Evolutionary conservation across 1,284 basidiomycete genomes (phyloP).

Genomic region (Heterobasidion irregulare): DNA sequence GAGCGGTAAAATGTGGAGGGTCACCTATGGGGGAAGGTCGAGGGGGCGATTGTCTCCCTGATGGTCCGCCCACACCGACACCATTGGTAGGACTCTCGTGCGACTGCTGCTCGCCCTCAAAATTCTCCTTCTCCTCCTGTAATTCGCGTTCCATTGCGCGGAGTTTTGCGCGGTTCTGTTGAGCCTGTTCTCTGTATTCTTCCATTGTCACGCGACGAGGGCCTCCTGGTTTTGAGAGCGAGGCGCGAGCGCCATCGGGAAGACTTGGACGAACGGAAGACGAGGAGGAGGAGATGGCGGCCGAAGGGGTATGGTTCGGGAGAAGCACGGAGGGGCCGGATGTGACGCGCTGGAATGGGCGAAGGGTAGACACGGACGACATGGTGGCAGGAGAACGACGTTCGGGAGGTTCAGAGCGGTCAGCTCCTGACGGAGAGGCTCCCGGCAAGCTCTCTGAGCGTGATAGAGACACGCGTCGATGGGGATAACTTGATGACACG

Average conservation of each 20-base stretch:
- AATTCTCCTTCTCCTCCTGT: slow-evolving; percentile 29
- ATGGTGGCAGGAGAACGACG: slow-evolving; percentile 18
- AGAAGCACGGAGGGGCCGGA: slow-evolving; percentile 36
- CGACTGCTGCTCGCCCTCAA: slow-evolving; percentile 13
- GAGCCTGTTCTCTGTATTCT: slow-evolving; percentile 24
- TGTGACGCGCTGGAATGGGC: slow-evolving; percentile 51
- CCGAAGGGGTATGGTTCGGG: slow-evolving; percentile 17
- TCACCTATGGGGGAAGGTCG: slow-evolving; percentile 2
- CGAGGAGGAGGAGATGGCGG: slow-evolving; percentile 14
- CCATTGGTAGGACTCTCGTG: slow-evolving; percentile 5
- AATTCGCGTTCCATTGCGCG: slow-evolving; percentile 6
- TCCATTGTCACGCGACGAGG: slow-evolving; percentile 35
- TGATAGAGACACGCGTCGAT: slow-evolving; percentile 43
- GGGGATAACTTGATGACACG: slow-evolving; percentile 13
- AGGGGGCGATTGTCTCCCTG: slow-evolving; percentile 11
- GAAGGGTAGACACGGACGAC: slow-evolving; percentile 13
- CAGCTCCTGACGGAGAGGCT: slow-evolving; percentile 10
- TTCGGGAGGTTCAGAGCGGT: slow-evolving; percentile 12
- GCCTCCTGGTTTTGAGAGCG: slow-evolving; percentile 24
- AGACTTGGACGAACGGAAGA: slow-evolving; percentile 9
- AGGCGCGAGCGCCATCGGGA: slow-evolving; percentile 24
- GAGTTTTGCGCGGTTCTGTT: slow-evolving; percentile 6
- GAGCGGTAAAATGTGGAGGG: slow-evolving; percentile 4
- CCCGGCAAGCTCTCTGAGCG: slow-evolving; percentile 55
- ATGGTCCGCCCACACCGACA: slow-evolving; percentile 3